Evolutionary conservation across 345 rosid species (phyloP).

Genomic region (Bruguiera parviflora): DNA sequence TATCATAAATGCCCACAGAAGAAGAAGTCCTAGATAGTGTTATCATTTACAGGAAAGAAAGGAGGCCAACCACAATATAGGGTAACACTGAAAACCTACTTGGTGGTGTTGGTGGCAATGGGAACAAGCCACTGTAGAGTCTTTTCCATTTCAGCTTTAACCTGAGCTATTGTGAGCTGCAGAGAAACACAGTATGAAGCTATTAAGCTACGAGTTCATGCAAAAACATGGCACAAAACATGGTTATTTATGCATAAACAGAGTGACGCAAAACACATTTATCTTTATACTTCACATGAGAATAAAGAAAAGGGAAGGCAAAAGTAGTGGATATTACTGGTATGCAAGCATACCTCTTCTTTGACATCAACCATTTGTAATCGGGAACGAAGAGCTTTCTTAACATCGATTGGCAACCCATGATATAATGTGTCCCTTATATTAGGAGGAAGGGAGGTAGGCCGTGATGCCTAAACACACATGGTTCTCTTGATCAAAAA

Average conservation of each 20-base stretch:
- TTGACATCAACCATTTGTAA: conserved; percentile 44
- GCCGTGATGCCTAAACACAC: conserved; percentile 61
- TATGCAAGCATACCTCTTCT: conserved; percentile 54
- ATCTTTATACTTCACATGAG: not conserved
- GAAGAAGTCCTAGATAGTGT: not conserved
- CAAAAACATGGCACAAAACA: not conserved
- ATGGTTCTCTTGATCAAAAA: not conserved
- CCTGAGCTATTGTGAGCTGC: conserved; percentile 57
- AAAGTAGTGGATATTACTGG: not conserved
- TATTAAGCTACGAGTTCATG: conserved; percentile 2
- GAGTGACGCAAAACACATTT: conserved; percentile 4
- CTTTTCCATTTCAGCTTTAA: conserved; percentile 85
- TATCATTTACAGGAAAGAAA: too few relatives aligned
- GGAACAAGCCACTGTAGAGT: conserved; percentile 82
- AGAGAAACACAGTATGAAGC: conserved; percentile 18
- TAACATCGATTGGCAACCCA: conserved; percentile 58
- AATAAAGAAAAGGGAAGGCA: not conserved
- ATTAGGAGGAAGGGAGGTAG: conserved; percentile 62
- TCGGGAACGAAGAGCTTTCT: conserved; percentile 55
- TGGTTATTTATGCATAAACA: not conserved
- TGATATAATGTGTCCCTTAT: conserved; percentile 64
- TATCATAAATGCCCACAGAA: not conserved
- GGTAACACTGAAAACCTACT: conserved; percentile 39
- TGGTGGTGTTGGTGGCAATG: conserved; percentile 72
- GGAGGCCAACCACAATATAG: not conserved